Evolutionary conservation across 2,329 filamentous ascomycete genomes (phyloP), one percentile per base, ranked within the genome.

Genomic region (Venturia nashicola): DNA sequence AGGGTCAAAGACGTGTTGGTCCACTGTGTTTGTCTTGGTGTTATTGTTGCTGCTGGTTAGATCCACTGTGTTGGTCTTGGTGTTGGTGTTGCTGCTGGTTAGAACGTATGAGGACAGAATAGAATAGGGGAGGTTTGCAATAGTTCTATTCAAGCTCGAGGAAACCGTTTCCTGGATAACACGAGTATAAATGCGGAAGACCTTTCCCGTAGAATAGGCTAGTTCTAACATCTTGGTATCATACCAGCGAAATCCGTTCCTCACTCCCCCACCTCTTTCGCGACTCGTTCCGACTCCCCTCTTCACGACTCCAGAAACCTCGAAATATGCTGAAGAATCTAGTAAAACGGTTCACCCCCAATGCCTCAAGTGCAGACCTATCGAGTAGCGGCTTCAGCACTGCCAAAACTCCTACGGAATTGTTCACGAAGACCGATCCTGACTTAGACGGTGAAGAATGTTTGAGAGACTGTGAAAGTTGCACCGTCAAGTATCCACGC

Each of bases 371-470:
- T 65, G 67, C 48, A 67, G 54, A 55, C n/a, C 66, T 8, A 70
- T 72, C 55, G n/a, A 44, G 4, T n/a, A 34, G 44, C 16, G 59
- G 39, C 12, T 63, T 65, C 23, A 44, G 32, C 6, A 63, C 40
- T 11, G 61, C 61, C 36, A 36, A 59, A 39, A 46, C 20, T 20
- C n/a, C 61, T 5, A 34, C 44, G 4, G 20, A 59, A 59, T 51
- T 97, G 11, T 97, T 97, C 74, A 79, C 86, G 62, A 84, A 83
- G 69, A 90, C 90, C 44, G 82, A 88, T 70, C 84, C 89, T n/a
- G 80, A 82, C 3, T 77, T 89, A 51, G 93, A 97, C 75, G 93
- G 92, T 67, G 90, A 95, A 48, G 92, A 92, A 68, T 97, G 94
- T 74, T 79, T 89, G 64, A 90, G 86, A 73, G 93, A 97, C 76